Conservation (phyloP, 192 early-diverging fungal species). For the Linnemannia schmuckeri region DNA sequence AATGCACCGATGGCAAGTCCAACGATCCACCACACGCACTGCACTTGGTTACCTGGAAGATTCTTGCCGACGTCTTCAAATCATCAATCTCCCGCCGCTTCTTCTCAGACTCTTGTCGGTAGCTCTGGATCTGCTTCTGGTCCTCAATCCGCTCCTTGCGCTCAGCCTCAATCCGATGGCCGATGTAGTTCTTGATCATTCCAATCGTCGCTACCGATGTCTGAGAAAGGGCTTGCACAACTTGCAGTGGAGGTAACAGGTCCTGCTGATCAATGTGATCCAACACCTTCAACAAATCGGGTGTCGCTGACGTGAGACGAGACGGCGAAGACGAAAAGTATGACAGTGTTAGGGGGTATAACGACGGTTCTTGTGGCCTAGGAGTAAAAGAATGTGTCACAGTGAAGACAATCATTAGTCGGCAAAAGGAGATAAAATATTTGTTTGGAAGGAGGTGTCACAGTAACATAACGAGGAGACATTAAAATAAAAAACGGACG, state of each 20-base stretch:
- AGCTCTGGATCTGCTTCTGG: constrained; percentile 77
- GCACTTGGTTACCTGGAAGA: constrained; percentile 88
- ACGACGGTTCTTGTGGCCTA: constrained; percentile 72
- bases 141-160: constrained; percentile 75
- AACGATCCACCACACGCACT: constrained; percentile 76
- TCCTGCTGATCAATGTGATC: constrained; percentile 88
- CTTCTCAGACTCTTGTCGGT: constrained; percentile 82
- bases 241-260: constrained; percentile 90
- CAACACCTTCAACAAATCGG: constrained; percentile 76
- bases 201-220: constrained; percentile 89
- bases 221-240: constrained; percentile 86
- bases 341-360: constrained; percentile 77
- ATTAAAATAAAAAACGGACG: background rate
- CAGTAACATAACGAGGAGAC: background rate
- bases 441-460: background rate
- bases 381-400: background rate
- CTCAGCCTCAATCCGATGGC: constrained; percentile 81
- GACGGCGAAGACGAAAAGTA: constrained; percentile 81
- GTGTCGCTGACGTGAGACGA: constrained; percentile 66
- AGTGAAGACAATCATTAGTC: background rate
- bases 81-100: constrained; percentile 87
- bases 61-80: constrained; percentile 74
- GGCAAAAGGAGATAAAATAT: background rate
- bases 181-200: constrained; percentile 88
- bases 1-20: constrained; percentile 93